phyloP scores from a whole-genome alignment of 805 yeast species.

The Wickerhamiella siamensis region DNA sequence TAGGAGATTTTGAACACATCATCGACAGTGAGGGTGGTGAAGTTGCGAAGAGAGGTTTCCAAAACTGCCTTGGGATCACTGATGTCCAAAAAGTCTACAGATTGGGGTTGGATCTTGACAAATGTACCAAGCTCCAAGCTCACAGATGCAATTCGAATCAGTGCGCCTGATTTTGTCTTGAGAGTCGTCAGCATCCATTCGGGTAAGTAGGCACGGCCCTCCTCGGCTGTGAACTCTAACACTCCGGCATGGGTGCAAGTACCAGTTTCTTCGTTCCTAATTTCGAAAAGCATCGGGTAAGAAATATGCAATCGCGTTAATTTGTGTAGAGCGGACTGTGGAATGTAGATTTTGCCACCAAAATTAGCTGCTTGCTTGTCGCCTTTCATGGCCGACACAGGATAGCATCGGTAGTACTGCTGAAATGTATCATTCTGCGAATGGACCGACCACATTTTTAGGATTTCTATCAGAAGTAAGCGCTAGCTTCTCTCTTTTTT shows the following conservation, averaged over 20 bases:
- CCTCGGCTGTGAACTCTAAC: constrained; percentile 90
- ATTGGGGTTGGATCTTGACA: constrained; percentile 91
- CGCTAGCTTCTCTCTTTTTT: too few relatives aligned
- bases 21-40: constrained; percentile 69
- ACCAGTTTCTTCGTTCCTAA: constrained; percentile 49
- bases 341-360: constrained; percentile 92
- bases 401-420: constrained; percentile 85
- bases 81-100: constrained; percentile 82
- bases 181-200: constrained; percentile 91
- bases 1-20: constrained; percentile 78
- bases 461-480: too few relatives aligned
- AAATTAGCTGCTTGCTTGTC: constrained; percentile 48
- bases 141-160: constrained; percentile 53
- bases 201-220: constrained; percentile 88
- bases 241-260: constrained; percentile 80
- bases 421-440: constrained; percentile 37
- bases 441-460: not conserved
- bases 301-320: constrained; percentile 78
- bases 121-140: constrained; percentile 77
- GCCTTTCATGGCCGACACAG: constrained; percentile 79
- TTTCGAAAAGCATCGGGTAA: constrained; percentile 89
- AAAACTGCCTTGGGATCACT: constrained; percentile 93
- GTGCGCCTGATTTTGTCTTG: constrained; percentile 59
- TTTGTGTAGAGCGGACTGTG: constrained; percentile 82
- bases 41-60: constrained; percentile 81